These are phyloP conservation scores for Lactarius pseudohatsudake DNA, from an alignment of 768 basidiomycete species.

Conservation along the genomic window DNA sequence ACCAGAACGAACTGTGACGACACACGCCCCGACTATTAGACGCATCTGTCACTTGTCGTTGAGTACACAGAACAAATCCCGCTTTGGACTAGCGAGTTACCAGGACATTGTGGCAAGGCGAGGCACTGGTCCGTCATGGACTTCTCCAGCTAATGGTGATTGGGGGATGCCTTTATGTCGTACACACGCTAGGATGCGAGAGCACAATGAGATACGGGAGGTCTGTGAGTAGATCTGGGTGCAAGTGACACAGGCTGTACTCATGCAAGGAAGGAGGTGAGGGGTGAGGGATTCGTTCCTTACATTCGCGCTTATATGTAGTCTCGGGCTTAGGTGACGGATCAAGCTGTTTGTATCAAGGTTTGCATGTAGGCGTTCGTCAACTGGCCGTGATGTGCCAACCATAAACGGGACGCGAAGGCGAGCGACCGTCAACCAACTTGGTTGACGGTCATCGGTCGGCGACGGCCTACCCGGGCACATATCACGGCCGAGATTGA, in stretches of 20 bases:
- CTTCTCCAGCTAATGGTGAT: neutral
- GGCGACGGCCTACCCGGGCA: neutral
- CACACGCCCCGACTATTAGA: neutral
- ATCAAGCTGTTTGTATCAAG: neutral
- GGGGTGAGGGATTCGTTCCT: neutral
- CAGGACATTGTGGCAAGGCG: neutral
- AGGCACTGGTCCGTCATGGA: neutral
- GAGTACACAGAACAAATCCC: neutral
- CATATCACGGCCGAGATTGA: neutral
- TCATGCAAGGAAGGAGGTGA: neutral
- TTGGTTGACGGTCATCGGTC: neutral
- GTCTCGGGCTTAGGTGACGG: neutral
- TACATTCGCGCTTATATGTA: neutral
- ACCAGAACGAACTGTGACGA: neutral
- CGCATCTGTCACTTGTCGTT: neutral
- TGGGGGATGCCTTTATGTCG: neutral
- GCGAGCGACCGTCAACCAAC: neutral
- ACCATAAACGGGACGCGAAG: neutral
- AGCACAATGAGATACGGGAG: neutral
- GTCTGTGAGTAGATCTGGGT: neutral
- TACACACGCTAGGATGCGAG: neutral
- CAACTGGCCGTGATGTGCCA: neutral
- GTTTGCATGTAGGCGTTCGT: neutral
- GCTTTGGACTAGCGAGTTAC: neutral
- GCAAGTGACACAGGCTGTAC: neutral